Base-by-base conservation (phyloP, 2,329 filamentous ascomycete species). In the Aspergillus novofumigatus region DNA sequence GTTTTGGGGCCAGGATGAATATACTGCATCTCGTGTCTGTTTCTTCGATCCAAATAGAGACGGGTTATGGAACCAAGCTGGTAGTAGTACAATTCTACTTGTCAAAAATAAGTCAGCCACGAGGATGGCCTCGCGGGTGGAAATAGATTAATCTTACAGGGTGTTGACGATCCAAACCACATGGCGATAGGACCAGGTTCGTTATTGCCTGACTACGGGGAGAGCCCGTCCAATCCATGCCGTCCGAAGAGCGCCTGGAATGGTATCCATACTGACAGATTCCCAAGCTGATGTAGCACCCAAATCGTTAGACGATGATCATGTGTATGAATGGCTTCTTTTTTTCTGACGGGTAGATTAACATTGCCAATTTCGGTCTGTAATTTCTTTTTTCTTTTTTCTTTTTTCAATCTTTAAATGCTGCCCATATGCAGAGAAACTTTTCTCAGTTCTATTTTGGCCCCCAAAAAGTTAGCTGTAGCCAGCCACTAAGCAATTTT, bases 171-270 rank as follows among this genome's bases (percentile, higher is more conserved):
- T 62, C 58, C 56, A 21, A 53, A 59, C 62, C 62, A 64, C 62
- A 63, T 64, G 62, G 62, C 62, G 58, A 64, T 62, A 63, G 60
- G 61, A 56, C 44, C 44, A 26, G 44, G 44, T 11, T 47, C 14
- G 23, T 5, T 20, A 47, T 47, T 23, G 44, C 6, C 44, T 47
- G 21, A 26, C 44, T 47, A 25, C 44, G 17, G 44, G 11, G 1
- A 3, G 11, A 47, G 44, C 21, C 21, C 4, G 11, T 23, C 44
- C 44, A 47, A 47, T 26, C 44, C 44, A 3, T 23, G 10, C 2
- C 10, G 44, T 23, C 17, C 3, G 44, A 47, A 25, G 21, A 47
- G 44, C 44, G 44, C 44, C 44, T 17, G 44, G 44, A 47, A 47
- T 17, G 44, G 44, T 3, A 47, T 47, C 44, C 44, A 26, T 47